Evolutionary conservation across 2,329 filamentous ascomycete genomes (phyloP).

Genomic region (Penicillium sp.): DNA sequence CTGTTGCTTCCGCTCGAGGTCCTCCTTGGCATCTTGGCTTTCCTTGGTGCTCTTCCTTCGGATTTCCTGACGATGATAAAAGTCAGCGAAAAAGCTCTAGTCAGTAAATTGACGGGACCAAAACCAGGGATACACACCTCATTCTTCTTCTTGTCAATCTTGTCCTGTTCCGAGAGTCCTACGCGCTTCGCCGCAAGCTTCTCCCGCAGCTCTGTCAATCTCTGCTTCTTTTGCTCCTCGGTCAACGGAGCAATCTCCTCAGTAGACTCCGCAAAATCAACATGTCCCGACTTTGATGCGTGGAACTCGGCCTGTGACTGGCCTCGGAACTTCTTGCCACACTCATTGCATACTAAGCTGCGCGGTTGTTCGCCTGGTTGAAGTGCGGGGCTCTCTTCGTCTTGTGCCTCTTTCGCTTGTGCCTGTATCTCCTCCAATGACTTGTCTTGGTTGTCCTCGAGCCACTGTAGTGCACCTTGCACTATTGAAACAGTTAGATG

Average conservation of each 20-base stretch:
- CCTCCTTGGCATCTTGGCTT: slow-evolving; percentile 83
- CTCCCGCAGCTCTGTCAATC: slow-evolving; percentile 70
- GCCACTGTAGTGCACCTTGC: slow-evolving; percentile 88
- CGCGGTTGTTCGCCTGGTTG: slow-evolving; percentile 69
- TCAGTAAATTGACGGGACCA: background rate
- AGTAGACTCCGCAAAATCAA: slow-evolving; percentile 88
- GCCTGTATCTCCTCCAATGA: slow-evolving; percentile 75
- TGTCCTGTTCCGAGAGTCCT: slow-evolving; percentile 68
- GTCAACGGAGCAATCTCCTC: slow-evolving; percentile 90
- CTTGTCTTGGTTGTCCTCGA: slow-evolving; percentile 88
- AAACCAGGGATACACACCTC: slow-evolving; percentile 56
- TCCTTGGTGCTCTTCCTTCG: slow-evolving; percentile 88
- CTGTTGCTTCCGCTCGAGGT: slow-evolving; percentile 81
- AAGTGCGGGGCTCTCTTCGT: slow-evolving; percentile 63
- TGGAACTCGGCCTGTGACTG: slow-evolving; percentile 84
- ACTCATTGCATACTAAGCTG: slow-evolving; percentile 91
- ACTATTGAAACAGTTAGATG: slow-evolving; percentile 54
- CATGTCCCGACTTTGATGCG: slow-evolving; percentile 85
- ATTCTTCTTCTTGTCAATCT: slow-evolving; percentile 79
- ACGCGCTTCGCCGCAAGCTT: slow-evolving; percentile 73
- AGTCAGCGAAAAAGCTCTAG: background rate
- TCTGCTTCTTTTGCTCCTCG: slow-evolving; percentile 84
- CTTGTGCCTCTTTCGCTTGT: slow-evolving; percentile 52
- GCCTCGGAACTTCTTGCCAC: slow-evolving; percentile 84
- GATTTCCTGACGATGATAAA: slow-evolving; percentile 53